Evolutionary conservation across 148 eudicot genomes (phyloP).

Genomic region (Chenopodium formosanum): DNA sequence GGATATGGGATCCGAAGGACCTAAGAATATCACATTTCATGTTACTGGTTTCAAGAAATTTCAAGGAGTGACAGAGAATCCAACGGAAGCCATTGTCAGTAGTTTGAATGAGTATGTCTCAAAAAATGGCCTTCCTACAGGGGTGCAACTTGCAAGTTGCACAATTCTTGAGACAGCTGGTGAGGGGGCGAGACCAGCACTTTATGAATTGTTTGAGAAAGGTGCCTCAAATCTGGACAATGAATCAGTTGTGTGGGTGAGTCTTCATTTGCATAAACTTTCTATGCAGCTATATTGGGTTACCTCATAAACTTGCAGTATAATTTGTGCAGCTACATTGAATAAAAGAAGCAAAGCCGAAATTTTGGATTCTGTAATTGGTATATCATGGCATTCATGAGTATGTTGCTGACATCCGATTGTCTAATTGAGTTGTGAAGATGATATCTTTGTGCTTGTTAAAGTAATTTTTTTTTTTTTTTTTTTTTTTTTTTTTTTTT

Average conservation of each 20-base stretch:
- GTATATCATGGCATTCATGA: background rate
- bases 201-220: slow-evolving; percentile 46
- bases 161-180: slow-evolving; percentile 76
- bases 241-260: slow-evolving; percentile 57
- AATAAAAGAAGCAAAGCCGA: background rate
- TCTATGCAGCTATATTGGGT: background rate
- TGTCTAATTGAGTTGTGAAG: background rate
- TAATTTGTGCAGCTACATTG: background rate
- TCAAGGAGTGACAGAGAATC: slow-evolving; percentile 67
- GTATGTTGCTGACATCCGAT: background rate
- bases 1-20: slow-evolving; percentile 77
- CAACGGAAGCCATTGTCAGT: slow-evolving; percentile 58
- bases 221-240: slow-evolving; percentile 29
- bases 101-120: slow-evolving; percentile 47
- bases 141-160: slow-evolving; percentile 59
- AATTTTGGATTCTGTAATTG: background rate
- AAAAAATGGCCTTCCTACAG: slow-evolving; percentile 43
- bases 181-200: slow-evolving; percentile 53
- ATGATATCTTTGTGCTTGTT: background rate
- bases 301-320: no score
- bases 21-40: slow-evolving; percentile 51
- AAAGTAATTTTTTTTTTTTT: no score
- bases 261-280: slow-evolving; percentile 16
- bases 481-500: no score
- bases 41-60: slow-evolving; percentile 84